Evolutionary conservation across 345 rosid species (phyloP).

Genomic region (Hypericum androsaemum): DNA sequence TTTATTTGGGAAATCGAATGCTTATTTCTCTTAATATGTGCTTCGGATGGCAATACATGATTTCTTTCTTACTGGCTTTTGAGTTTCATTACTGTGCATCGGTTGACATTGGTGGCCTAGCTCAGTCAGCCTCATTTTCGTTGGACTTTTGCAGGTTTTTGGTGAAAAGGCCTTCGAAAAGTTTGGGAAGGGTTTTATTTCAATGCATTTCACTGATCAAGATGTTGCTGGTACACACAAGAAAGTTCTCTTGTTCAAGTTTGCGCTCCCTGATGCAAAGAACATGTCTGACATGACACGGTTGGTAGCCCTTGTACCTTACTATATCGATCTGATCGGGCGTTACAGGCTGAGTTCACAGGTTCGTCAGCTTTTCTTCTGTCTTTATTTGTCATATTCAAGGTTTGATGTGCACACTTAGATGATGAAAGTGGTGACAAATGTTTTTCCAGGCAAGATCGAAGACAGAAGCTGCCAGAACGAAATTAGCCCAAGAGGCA

Average conservation of each 20-base stretch:
- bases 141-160: slow-evolving; percentile 52
- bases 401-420: background rate
- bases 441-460: slow-evolving; percentile 56
- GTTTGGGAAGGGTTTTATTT: slow-evolving; percentile 79
- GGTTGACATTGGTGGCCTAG: too few species aligned
- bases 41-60: too few species aligned
- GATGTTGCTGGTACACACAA: slow-evolving; percentile 58
- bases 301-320: slow-evolving; percentile 74
- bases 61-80: too few species aligned
- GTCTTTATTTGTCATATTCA: background rate
- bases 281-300: slow-evolving; percentile 78
- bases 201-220: slow-evolving; percentile 93
- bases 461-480: slow-evolving; percentile 72
- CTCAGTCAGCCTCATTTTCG: too few species aligned
- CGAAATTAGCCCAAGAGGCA: slow-evolving; percentile 82
- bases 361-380: slow-evolving; percentile 27
- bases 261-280: slow-evolving; percentile 70
- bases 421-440: too few species aligned
- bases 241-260: slow-evolving; percentile 84
- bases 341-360: slow-evolving; percentile 88
- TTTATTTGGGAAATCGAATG: too few species aligned
- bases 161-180: slow-evolving; percentile 88
- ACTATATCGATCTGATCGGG: slow-evolving; percentile 83
- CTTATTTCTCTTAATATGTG: too few species aligned
- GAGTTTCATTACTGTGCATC: too few species aligned